phyloP scores from a whole-genome alignment of 2,329 filamentous ascomycete genomes.

The Verticillium nonalfalfae region DNA sequence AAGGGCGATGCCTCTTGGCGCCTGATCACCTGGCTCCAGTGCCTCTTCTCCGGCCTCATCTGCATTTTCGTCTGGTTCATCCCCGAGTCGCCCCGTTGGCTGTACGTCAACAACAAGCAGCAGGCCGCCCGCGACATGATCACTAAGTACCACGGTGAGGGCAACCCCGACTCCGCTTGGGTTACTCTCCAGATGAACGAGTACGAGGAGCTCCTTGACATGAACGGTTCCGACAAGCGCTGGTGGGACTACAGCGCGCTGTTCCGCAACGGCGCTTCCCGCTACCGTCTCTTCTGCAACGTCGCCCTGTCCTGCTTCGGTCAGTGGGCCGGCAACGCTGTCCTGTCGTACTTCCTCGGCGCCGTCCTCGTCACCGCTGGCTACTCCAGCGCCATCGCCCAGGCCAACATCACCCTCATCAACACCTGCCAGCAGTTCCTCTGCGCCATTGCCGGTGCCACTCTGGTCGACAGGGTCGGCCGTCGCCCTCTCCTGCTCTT shows the following conservation, averaged over 20 bases:
- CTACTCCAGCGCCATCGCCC: slow-evolving; percentile 26
- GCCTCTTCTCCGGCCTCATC: slow-evolving; percentile 27
- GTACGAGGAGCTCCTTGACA: slow-evolving; percentile 33
- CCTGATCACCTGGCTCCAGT: slow-evolving; percentile 31
- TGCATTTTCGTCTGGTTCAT: slow-evolving; percentile 20
- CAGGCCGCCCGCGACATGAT: slow-evolving; percentile 21
- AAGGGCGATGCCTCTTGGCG: slow-evolving; percentile 27
- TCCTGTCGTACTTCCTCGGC: slow-evolving; percentile 42
- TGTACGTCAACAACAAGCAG: slow-evolving; percentile 27
- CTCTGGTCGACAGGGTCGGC: slow-evolving; percentile 41
- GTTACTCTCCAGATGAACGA: slow-evolving; percentile 31
- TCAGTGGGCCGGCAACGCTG: slow-evolving; percentile 36
- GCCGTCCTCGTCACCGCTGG: slow-evolving; percentile 46
- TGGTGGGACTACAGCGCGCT: slow-evolving; percentile 43
- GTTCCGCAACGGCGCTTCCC: slow-evolving; percentile 28
- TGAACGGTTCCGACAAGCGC: slow-evolving; percentile 36
- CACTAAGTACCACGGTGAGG: slow-evolving; percentile 33
- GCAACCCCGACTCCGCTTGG: slow-evolving; percentile 26
- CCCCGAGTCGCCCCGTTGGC: slow-evolving; percentile 31
- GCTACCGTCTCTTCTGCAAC: slow-evolving; percentile 39
- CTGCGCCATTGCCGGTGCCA: slow-evolving; percentile 41
- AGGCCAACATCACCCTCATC: slow-evolving; percentile 45
- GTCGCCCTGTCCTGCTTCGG: slow-evolving; percentile 35
- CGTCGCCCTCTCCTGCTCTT: slow-evolving; percentile 46
- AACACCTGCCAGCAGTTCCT: slow-evolving; percentile 43